Conservation (phyloP, 2,329 filamentous ascomycete species). For the Blumeriella jaapii region DNA sequence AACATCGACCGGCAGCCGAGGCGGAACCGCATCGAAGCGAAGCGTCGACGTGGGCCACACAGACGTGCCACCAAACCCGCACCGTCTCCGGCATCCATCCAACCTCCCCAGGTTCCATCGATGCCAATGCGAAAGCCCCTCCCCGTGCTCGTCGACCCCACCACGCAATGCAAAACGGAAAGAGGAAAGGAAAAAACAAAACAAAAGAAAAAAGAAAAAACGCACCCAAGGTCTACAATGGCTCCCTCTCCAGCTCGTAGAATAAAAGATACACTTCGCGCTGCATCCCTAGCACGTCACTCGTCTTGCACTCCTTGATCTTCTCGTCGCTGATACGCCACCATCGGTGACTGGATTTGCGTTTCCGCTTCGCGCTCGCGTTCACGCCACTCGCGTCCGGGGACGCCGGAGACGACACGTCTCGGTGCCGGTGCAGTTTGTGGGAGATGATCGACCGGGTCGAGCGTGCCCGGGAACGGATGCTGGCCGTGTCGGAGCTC, state of each 20-base stretch:
- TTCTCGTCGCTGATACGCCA: conserved; percentile 98
- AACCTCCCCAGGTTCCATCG: too few relatives aligned
- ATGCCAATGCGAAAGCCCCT: too few relatives aligned
- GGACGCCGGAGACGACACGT: conserved; percentile 7
- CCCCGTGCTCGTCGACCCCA: too few relatives aligned
- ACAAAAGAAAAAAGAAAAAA: too few relatives aligned
- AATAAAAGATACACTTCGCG: conserved; percentile 93
- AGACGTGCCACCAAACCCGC: too few relatives aligned
- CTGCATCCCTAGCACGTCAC: conserved; percentile 85
- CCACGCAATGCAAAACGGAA: neutral
- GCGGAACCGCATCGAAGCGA: too few relatives aligned
- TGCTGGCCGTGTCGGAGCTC: conserved; percentile 40
- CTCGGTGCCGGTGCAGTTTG: conserved; percentile 21
- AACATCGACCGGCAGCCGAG: too few relatives aligned
- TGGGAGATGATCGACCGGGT: conserved; percentile 43
- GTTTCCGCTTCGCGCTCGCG: conserved; percentile 35
- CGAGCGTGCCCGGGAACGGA: conserved; percentile 45
- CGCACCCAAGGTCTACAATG: neutral
- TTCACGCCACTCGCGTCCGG: conserved; percentile 2
- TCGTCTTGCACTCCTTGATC: conserved; percentile 86
- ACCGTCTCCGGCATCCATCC: too few relatives aligned
- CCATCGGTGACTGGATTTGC: conserved; percentile 64
- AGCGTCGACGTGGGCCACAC: too few relatives aligned
- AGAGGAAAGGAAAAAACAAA: too few relatives aligned
- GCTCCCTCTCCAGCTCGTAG: conserved; percentile 59